Percentiles rank a stretch among this genome's conserved stretches.
phyloP scores from a whole-genome alignment of 2,329 filamentous ascomycete species.

The Nothophaeocryptopus gaeumannii region DNA sequence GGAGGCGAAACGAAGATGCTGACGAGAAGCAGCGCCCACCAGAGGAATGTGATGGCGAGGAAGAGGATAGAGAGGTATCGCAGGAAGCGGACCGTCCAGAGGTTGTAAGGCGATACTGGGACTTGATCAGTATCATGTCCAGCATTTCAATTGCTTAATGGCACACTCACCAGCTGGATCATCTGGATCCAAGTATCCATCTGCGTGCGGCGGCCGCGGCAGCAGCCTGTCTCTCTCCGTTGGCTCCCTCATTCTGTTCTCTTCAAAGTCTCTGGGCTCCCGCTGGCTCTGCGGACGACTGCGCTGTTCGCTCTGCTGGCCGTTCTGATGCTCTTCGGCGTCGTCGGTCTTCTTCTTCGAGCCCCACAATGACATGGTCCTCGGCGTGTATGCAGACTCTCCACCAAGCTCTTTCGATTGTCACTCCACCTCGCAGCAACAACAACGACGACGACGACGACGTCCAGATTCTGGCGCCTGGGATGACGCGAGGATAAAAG shows the following conservation, averaged over 20 bases:
- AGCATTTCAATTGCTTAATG: background rate
- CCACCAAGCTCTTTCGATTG: constrained; percentile 3
- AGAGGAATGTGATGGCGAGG: constrained; percentile 72
- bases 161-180: constrained; percentile 67
- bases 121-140: constrained; percentile 21
- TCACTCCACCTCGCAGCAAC: constrained; percentile 2
- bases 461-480: background rate
- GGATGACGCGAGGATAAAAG: background rate
- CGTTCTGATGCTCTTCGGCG: constrained; percentile 33
- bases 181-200: constrained; percentile 71
- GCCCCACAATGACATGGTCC: constrained; percentile 56
- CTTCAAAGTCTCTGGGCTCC: constrained; percentile 16
- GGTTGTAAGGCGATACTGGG: constrained; percentile 81
- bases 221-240: constrained; percentile 67
- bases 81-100: constrained; percentile 82
- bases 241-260: constrained; percentile 42
- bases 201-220: constrained; percentile 61
- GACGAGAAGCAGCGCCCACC: constrained; percentile 89
- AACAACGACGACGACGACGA: background rate
- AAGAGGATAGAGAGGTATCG: constrained; percentile 76
- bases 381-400: constrained; percentile 1
- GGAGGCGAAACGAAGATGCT: constrained; percentile 89
- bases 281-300: constrained; percentile 15
- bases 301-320: constrained; percentile 25
- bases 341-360: constrained; percentile 49